These are phyloP conservation scores for Dissophora ornata DNA, from an alignment of 192 early-diverging fungal species.

Conservation along the genomic window DNA sequence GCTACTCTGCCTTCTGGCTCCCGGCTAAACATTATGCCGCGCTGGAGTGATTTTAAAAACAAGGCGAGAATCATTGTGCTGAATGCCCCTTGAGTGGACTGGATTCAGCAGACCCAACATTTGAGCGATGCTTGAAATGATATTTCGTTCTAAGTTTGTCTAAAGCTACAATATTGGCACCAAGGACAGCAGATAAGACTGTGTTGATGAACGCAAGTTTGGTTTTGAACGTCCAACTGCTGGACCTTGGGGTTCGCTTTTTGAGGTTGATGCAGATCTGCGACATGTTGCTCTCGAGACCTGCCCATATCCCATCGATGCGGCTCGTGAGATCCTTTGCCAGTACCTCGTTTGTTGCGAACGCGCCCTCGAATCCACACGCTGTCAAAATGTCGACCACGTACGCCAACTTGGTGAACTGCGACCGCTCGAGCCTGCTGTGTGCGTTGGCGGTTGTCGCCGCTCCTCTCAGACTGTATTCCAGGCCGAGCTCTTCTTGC, in stretches of 20 bases:
- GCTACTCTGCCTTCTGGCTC: no score
- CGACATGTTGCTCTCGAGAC: background rate
- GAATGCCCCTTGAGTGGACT: no score
- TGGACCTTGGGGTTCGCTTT: background rate
- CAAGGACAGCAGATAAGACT: conserved; percentile 6
- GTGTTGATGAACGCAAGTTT: conserved; percentile 10
- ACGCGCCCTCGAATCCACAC: conserved; percentile 11
- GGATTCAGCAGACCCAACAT: background rate
- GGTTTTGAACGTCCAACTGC: conserved; percentile 2
- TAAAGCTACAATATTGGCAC: background rate
- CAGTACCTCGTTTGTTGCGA: conserved; percentile 1
- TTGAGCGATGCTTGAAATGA: conserved; percentile 9
- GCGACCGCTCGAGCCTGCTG: no score
- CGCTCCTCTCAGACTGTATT: no score
- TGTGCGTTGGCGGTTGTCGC: no score
- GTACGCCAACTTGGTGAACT: background rate
- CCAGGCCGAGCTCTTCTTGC: no score
- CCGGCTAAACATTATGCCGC: no score
- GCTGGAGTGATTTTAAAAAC: no score
- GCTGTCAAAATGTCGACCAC: conserved; percentile 6
- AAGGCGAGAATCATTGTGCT: no score
- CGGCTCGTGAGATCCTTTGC: background rate
- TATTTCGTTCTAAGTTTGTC: conserved; percentile 5
- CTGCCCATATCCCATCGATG: conserved; percentile 11
- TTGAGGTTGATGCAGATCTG: conserved; percentile 7